Evolutionary conservation across 2,329 filamentous ascomycete species (phyloP).

Genomic region (Pyricularia sp.): DNA sequence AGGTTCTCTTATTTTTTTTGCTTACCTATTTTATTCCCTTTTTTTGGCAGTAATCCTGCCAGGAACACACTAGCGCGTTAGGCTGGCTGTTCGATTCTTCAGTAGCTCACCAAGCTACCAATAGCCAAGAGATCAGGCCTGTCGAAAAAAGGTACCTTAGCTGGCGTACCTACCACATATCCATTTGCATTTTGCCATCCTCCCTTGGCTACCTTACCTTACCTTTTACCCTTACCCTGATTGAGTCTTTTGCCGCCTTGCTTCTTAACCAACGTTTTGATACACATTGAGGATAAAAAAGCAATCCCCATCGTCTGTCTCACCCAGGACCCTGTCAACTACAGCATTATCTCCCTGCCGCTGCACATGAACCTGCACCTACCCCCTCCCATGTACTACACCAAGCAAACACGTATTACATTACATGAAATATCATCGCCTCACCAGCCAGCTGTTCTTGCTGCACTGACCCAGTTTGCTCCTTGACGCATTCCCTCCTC

Average conservation of each 20-base stretch:
- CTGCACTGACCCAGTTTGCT: background rate
- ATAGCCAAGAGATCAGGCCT: background rate
- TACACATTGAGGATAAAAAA: background rate
- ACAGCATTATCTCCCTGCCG: background rate
- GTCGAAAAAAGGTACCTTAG: background rate
- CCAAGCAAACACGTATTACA: background rate
- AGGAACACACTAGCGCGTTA: background rate
- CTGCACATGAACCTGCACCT: too few relatives aligned
- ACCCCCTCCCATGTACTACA: background rate
- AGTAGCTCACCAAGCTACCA: background rate
- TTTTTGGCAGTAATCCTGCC: background rate
- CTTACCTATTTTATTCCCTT: background rate
- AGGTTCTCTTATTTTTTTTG: background rate
- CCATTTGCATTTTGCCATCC: background rate
- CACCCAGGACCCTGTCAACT: background rate
- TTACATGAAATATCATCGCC: background rate
- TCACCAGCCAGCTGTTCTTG: background rate
- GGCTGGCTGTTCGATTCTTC: background rate
- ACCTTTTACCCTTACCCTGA: background rate
- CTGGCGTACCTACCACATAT: background rate
- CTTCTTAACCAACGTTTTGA: background rate
- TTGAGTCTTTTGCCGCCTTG: background rate
- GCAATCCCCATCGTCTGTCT: background rate
- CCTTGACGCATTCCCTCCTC: background rate
- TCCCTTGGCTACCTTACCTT: too few relatives aligned